These are phyloP conservation scores for Solanum hybrid DNA, from an alignment of 305 asterid species.

Conservation along the genomic window DNA sequence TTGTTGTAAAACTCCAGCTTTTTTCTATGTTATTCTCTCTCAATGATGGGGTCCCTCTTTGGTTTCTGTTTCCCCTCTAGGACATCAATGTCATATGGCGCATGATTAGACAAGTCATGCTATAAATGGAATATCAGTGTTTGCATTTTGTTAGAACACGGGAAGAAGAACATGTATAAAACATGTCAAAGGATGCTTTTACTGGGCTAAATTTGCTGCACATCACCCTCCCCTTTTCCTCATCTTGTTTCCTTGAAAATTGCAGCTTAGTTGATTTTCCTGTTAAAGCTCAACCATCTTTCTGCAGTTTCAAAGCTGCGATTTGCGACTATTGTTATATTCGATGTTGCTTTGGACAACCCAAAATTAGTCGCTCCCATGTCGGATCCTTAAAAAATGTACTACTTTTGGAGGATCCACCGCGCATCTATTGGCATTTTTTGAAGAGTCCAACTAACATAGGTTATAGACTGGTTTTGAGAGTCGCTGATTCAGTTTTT, in stretches of 20 bases:
- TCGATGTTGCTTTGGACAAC: neutral
- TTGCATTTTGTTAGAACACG: neutral
- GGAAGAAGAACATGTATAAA: neutral
- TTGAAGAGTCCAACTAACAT: neutral
- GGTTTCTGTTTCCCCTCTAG: neutral
- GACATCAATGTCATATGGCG: neutral
- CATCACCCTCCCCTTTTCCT: neutral
- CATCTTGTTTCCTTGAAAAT: neutral
- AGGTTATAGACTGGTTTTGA: neutral
- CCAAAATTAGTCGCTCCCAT: neutral
- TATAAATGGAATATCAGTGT: neutral
- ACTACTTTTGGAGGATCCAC: neutral
- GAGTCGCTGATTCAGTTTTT: neutral
- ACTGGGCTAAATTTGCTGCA: neutral
- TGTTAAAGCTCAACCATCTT: neutral
- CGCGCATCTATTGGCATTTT: neutral
- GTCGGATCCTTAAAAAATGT: neutral
- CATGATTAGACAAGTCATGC: constrained; percentile 1
- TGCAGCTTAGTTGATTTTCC: neutral
- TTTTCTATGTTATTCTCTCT: neutral
- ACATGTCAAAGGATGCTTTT: neutral
- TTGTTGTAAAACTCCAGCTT: neutral
- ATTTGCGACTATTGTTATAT: neutral
- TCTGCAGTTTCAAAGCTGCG: neutral
- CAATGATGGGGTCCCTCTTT: neutral